Conservation (phyloP, 2,329 filamentous ascomycete genomes). For the Bipolaris sorokiniana region DNA sequence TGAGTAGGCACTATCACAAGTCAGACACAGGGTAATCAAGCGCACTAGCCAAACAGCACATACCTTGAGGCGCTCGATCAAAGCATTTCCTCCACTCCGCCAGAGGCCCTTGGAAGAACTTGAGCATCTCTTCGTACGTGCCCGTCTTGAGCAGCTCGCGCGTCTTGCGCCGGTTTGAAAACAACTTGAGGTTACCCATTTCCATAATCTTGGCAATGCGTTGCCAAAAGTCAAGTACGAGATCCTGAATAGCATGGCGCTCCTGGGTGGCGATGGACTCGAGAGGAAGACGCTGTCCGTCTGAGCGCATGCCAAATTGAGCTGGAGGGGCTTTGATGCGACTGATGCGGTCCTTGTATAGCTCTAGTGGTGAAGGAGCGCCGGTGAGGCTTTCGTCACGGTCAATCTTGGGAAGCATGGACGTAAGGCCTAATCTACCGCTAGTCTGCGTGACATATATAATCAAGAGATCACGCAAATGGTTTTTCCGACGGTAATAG, state of each 20-base stretch:
- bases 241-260: slow-evolving; percentile 56
- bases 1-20: slow-evolving; percentile 57
- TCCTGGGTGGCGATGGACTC: slow-evolving; percentile 47
- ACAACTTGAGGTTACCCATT: slow-evolving; percentile 84
- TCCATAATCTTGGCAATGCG: slow-evolving; percentile 94
- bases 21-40: slow-evolving; percentile 21
- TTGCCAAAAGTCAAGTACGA: slow-evolving; percentile 83
- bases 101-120: slow-evolving; percentile 80
- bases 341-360: slow-evolving; percentile 46
- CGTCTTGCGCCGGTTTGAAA: slow-evolving; percentile 84
- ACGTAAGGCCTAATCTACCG: slow-evolving; percentile 88
- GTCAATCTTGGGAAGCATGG: slow-evolving; percentile 74
- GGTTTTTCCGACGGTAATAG: slow-evolving; percentile 77
- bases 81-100: slow-evolving; percentile 81
- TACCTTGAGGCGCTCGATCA: slow-evolving; percentile 68
- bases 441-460: slow-evolving; percentile 95
- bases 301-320: slow-evolving; percentile 44
- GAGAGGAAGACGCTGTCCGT: slow-evolving; percentile 44
- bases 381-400: slow-evolving; percentile 34
- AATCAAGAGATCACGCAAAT: slow-evolving; percentile 83
- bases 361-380: slow-evolving; percentile 40
- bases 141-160: slow-evolving; percentile 87
- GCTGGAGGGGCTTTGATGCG: slow-evolving; percentile 45
- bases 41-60: not conserved
- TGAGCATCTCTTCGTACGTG: slow-evolving; percentile 79